Base-by-base conservation (phyloP, 202 grass and related monocot species). In the Carex arenaria region DNA sequence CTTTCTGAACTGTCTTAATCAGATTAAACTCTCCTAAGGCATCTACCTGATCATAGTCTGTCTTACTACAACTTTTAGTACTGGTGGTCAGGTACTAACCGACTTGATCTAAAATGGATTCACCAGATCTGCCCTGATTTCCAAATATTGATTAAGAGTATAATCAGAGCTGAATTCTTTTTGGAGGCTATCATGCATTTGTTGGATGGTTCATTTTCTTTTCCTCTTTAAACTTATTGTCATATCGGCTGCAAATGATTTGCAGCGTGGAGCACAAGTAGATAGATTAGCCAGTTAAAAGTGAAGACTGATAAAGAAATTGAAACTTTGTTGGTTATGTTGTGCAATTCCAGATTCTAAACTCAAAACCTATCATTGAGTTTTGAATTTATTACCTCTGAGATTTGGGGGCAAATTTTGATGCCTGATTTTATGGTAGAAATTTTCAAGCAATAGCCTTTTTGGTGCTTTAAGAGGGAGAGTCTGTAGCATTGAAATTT, bases 261-360 rank as follows among this genome's bases (percentile, higher is more conserved):
- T 67, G n/a, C 54, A 83, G 61, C 47, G 59, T 53, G 36, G 52
- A 88, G 64, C 26, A 82, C 45, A 67, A 60, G 43, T 30, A 65
- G 61, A 60, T 89, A 84, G 38, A 40, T 31, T 70, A 80, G 45
- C 79, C 47, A 28, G 74, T 56, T 84, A 53, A 87, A 80, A 64
- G 72, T 28, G 30, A 78, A 83, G 61, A 49, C 45, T 30, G n/a
- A 30, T 17, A 78, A 85, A 34, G 71, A 55, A 30, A 80, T 72
- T 18, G 2, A 52, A 26, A 22, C 3, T 65, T 78, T 76, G 62
- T 63, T 52, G 53, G 52, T 78, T 53, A 53, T 67, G 62, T 78
- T 34, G 12, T 34, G 23, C 12, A 45, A 22, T 73, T 20, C 10
- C 3, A 63, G 69, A 19, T 73, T 45, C 36, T 26, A 62, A 63